Evolutionary conservation across 2,329 filamentous ascomycete genomes (phyloP).

Genomic region (Cryphonectria naterciae): DNA sequence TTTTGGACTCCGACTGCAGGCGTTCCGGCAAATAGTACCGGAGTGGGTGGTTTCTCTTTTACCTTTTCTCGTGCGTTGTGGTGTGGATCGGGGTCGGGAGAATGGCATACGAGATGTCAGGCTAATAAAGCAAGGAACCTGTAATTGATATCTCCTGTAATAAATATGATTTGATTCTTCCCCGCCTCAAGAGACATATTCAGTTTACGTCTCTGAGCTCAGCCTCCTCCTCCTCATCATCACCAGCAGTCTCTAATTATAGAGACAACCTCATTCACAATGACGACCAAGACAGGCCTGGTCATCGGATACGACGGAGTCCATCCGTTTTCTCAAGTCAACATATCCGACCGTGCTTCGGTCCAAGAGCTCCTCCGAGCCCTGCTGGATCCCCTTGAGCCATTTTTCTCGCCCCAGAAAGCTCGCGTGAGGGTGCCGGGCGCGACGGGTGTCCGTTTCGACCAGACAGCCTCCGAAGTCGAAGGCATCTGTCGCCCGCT

Average conservation of each 20-base stretch:
- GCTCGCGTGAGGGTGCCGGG: conserved; percentile 70
- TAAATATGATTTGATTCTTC: conserved; percentile 29
- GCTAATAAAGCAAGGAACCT: neutral
- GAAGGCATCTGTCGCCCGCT: conserved; percentile 77
- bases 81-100: conserved; percentile 17
- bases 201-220: conserved; percentile 24
- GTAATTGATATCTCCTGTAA: conserved; percentile 31
- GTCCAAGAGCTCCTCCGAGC: conserved; percentile 65
- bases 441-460: conserved; percentile 74
- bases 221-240: neutral
- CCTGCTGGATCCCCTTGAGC: conserved; percentile 71
- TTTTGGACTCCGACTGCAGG: neutral
- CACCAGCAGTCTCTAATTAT: neutral
- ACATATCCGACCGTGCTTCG: conserved; percentile 54
- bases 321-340: conserved; percentile 60
- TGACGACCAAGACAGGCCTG: conserved; percentile 36
- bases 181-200: conserved; percentile 4
- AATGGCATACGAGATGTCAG: conserved; percentile 23
- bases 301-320: conserved; percentile 55
- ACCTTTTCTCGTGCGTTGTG: neutral
- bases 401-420: conserved; percentile 70
- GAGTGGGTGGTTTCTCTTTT: neutral
- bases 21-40: neutral
- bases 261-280: neutral
- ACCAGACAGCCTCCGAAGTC: conserved; percentile 75